Conservation (phyloP, 768 basidiomycete species). For the Mycena indigotica region DNA sequence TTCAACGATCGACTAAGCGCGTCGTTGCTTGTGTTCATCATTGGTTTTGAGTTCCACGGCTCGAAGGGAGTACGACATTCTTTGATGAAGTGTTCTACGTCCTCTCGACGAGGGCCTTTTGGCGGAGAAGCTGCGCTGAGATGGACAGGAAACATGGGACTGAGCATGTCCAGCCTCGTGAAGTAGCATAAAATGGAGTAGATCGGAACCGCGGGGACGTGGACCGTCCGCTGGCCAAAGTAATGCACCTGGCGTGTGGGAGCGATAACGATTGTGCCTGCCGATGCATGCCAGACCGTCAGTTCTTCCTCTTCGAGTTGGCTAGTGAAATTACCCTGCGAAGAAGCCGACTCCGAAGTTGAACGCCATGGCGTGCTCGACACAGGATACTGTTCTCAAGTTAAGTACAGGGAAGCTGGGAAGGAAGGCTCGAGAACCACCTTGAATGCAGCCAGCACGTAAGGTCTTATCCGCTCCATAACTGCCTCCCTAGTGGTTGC, state of each 20-base stretch:
- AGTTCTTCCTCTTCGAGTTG: neutral
- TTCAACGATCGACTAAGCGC: conserved; percentile 3
- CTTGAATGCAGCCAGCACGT: conserved; percentile 23
- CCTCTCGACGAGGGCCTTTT: conserved; percentile 50
- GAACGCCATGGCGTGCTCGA: conserved; percentile 1
- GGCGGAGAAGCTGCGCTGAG: conserved; percentile 28
- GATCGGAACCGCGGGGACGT: conserved; percentile 45
- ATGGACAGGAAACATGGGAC: conserved; percentile 43
- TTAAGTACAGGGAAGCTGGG: neutral
- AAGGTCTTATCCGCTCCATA: conserved; percentile 16
- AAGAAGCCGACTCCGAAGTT: neutral
- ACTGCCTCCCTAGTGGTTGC: conserved; percentile 15
- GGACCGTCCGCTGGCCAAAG: conserved; percentile 42
- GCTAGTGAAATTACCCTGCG: neutral
- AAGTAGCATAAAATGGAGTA: conserved; percentile 55
- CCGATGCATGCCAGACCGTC: neutral
- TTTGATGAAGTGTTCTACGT: conserved; percentile 44
- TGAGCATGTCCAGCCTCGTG: conserved; percentile 39
- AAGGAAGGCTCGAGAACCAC: conserved; percentile 1
- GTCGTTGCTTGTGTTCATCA: neutral
- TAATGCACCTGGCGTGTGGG: conserved; percentile 35
- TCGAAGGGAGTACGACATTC: conserved; percentile 45
- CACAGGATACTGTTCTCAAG: conserved; percentile 13
- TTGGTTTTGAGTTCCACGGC: conserved; percentile 26
- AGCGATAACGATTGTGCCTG: neutral